These are phyloP conservation scores for Phalaenopsis equestris DNA, from an alignment of 106 monocot species.

Conservation along the genomic window DNA sequence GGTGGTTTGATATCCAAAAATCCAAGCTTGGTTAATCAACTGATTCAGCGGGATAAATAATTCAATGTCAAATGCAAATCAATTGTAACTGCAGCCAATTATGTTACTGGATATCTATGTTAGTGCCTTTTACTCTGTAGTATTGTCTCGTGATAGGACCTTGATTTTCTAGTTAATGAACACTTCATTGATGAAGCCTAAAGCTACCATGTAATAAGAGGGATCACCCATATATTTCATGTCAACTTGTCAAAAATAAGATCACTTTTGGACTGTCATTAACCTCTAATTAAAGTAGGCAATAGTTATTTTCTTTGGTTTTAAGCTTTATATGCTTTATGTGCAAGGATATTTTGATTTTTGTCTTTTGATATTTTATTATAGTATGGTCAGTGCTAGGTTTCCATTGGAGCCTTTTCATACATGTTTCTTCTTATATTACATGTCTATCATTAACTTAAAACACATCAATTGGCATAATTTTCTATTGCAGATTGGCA, in stretches of 20 bases:
- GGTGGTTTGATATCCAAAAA: background rate
- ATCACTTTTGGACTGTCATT: background rate
- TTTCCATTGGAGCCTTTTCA: background rate
- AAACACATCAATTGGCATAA: background rate
- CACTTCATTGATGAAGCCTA: background rate
- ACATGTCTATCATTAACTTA: background rate
- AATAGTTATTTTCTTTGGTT: background rate
- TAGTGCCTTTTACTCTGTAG: background rate
- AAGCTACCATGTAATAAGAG: background rate
- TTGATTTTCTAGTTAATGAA: background rate
- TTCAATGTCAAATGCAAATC: background rate
- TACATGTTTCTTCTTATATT: background rate
- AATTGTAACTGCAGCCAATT: background rate
- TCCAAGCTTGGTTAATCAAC: background rate
- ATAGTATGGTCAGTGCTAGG: background rate
- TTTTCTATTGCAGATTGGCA: background rate
- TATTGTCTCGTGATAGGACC: background rate
- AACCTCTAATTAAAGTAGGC: background rate
- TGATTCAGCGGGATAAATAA: background rate
- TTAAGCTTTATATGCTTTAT: background rate
- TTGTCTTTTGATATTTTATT: background rate
- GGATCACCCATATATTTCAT: background rate
- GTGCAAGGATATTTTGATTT: background rate
- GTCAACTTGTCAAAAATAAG: background rate
- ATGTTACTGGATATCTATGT: background rate